Evolutionary conservation across 2,329 filamentous ascomycete genomes (phyloP).

Genomic region (Endoconidiophora polonica): DNA sequence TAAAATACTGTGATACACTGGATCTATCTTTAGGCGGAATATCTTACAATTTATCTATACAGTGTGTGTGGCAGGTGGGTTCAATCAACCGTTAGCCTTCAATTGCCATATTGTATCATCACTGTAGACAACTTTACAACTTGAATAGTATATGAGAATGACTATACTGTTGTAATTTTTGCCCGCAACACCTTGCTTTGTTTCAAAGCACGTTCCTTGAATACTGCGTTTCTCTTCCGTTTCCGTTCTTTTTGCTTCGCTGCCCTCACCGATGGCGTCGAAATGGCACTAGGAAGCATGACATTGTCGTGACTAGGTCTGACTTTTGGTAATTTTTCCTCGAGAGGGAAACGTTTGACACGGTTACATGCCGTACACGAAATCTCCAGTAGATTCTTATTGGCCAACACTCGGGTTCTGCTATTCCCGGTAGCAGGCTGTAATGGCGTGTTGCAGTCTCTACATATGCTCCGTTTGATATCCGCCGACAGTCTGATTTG

Average conservation of each 20-base stretch:
- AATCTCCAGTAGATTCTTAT: slow-evolving; percentile 4
- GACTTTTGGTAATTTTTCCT: not conserved
- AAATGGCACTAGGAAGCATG: too few species aligned
- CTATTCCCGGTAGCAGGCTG: slow-evolving; percentile 8
- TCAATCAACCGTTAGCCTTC: too few species aligned
- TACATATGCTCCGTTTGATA: slow-evolving; percentile 9
- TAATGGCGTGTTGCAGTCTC: slow-evolving; percentile 10
- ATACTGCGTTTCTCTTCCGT: slow-evolving; percentile 11
- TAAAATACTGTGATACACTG: not conserved
- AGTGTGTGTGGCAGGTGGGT: too few species aligned
- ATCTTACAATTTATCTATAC: too few species aligned
- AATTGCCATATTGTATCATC: too few species aligned
- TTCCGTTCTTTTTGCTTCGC: slow-evolving; percentile 8
- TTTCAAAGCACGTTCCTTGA: slow-evolving; percentile 9
- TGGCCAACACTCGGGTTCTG: not conserved
- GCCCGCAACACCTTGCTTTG: not conserved
- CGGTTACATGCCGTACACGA: slow-evolving; percentile 6
- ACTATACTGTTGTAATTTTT: not conserved
- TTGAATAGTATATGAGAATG: not conserved
- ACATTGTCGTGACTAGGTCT: too few species aligned
- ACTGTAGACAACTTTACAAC: not conserved
- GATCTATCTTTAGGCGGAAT: too few species aligned
- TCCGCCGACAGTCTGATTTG: slow-evolving; percentile 9
- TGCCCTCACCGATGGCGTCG: not conserved
- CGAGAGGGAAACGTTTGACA: slow-evolving; percentile 8